phyloP scores from a whole-genome alignment of 148 eudicot species.

The Rhododendron simsii region DNA sequence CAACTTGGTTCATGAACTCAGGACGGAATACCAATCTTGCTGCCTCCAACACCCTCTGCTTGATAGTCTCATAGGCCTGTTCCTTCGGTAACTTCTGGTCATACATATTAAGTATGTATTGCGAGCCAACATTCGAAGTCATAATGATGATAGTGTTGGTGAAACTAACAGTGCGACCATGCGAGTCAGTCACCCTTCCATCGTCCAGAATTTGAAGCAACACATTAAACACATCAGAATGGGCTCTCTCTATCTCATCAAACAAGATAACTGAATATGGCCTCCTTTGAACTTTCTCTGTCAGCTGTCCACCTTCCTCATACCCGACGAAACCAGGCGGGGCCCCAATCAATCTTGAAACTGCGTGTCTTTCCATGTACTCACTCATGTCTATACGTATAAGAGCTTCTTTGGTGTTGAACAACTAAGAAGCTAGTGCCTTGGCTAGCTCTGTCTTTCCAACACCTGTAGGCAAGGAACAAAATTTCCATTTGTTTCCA shows the following conservation, averaged over 20 bases:
- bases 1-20: slow-evolving; percentile 95
- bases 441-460: slow-evolving; percentile 92
- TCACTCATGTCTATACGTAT: slow-evolving; percentile 93
- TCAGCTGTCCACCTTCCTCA: slow-evolving; percentile 87
- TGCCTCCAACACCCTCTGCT: slow-evolving; percentile 85
- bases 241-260: slow-evolving; percentile 94
- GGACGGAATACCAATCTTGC: slow-evolving; percentile 86
- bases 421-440: slow-evolving; percentile 63
- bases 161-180: slow-evolving; percentile 91
- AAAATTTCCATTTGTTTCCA: not conserved
- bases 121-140: slow-evolving; percentile 99
- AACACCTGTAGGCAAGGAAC: slow-evolving; percentile 57
- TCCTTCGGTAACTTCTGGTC: slow-evolving; percentile 54
- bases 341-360: slow-evolving; percentile 66
- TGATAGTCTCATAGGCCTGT: slow-evolving; percentile 65
- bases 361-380: slow-evolving; percentile 86
- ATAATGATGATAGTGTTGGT: slow-evolving; percentile 86
- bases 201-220: slow-evolving; percentile 85
- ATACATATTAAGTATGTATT: slow-evolving; percentile 70
- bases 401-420: slow-evolving; percentile 85
- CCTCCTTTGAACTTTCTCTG: slow-evolving; percentile 78
- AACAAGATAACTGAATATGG: slow-evolving; percentile 86
- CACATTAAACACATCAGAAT: slow-evolving; percentile 7
- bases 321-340: slow-evolving; percentile 94
- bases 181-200: slow-evolving; percentile 96